These are phyloP conservation scores for Ceratobasidium sp. DNA, from an alignment of 1,284 basidiomycete genomes.

Conservation along the genomic window DNA sequence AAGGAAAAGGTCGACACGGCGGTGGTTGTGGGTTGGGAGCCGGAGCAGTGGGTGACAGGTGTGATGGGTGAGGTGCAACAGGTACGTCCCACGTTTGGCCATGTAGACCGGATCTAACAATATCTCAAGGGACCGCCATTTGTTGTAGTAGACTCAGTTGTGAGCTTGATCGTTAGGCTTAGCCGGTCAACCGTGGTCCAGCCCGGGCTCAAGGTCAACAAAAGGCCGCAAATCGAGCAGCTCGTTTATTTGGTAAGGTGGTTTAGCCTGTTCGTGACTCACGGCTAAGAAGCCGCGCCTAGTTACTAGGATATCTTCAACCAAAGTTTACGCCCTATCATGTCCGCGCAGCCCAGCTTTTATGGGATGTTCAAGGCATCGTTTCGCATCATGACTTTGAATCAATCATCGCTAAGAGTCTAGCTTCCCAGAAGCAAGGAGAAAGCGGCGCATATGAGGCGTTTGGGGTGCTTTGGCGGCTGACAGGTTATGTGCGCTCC, in stretches of 20 bases:
- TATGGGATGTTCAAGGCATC: conserved; percentile 83
- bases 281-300: conserved; percentile 17
- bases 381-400: conserved; percentile 75
- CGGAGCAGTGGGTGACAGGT: conserved; percentile 53
- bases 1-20: conserved; percentile 53
- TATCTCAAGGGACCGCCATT: conserved; percentile 68
- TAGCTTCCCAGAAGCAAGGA: conserved; percentile 59
- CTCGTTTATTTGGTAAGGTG: conserved; percentile 65
- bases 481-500: conserved; percentile 69
- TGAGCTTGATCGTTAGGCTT: conserved; percentile 69
- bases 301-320: conserved; percentile 82
- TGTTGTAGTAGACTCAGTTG: conserved; percentile 70
- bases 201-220: conserved; percentile 67
- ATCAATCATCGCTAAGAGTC: conserved; percentile 76
- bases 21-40: conserved; percentile 61
- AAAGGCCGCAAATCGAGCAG: conserved; percentile 64
- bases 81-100: conserved; percentile 50
- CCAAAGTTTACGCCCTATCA: conserved; percentile 79
- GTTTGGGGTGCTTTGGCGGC: conserved; percentile 92
- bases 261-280: neutral
- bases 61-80: conserved; percentile 51
- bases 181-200: conserved; percentile 63
- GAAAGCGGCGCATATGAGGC: conserved; percentile 74
- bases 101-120: conserved; percentile 36
- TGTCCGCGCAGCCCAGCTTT: conserved; percentile 81